phyloP scores from a whole-genome alignment of 1,139 yeast genomes.

The Blastobotrys apis region DNA sequence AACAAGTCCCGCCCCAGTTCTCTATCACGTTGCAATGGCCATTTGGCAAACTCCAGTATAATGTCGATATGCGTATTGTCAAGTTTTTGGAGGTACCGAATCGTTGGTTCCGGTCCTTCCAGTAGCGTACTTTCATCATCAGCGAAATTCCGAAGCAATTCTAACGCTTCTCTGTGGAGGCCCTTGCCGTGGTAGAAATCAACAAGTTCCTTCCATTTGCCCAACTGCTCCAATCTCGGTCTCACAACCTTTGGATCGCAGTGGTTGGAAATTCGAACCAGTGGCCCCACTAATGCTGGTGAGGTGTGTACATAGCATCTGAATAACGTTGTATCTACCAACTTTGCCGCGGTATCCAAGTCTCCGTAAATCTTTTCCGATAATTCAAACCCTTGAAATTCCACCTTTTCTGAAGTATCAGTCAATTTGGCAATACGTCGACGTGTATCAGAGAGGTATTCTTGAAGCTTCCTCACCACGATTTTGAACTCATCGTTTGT shows the following conservation, averaged over 20 bases:
- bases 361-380: slow-evolving; percentile 32
- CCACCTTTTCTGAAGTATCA: slow-evolving; percentile 22
- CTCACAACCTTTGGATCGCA: slow-evolving; percentile 68
- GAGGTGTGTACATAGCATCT: slow-evolving; percentile 63
- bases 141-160: slow-evolving; percentile 43
- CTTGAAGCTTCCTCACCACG: slow-evolving; percentile 51
- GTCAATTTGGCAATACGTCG: slow-evolving; percentile 39
- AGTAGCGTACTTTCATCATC: slow-evolving; percentile 15
- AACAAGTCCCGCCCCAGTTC: slow-evolving; percentile 52
- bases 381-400: slow-evolving; percentile 28
- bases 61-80: slow-evolving; percentile 49
- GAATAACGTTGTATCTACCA: slow-evolving; percentile 78
- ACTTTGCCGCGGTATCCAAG: slow-evolving; percentile 40
- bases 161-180: slow-evolving; percentile 64
- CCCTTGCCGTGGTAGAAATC: slow-evolving; percentile 70
- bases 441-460: slow-evolving; percentile 51
- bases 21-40: slow-evolving; percentile 48
- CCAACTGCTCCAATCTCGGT: slow-evolving; percentile 47
- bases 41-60: slow-evolving; percentile 54
- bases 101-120: slow-evolving; percentile 47
- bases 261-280: slow-evolving; percentile 67
- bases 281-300: slow-evolving; percentile 76
- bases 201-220: slow-evolving; percentile 62
- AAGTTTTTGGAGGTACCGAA: slow-evolving; percentile 63
- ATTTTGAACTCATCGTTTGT: slow-evolving; percentile 27